Evolutionary conservation across 1,284 basidiomycete genomes (phyloP).

Genomic region (Termitomyces sp.): DNA sequence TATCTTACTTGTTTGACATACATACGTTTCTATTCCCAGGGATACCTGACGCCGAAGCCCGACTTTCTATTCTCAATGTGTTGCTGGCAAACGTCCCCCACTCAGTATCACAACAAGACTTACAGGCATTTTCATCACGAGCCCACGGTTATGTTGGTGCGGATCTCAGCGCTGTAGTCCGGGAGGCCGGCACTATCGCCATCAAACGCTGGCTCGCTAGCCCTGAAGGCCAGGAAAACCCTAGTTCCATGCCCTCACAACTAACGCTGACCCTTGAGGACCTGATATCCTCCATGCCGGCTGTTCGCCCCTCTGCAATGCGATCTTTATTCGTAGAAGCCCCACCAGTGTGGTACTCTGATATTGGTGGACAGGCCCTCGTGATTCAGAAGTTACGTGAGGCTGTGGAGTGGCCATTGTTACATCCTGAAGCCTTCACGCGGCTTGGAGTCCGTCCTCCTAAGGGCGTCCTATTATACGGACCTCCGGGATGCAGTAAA

Average conservation of each 20-base stretch:
- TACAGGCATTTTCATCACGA: slow-evolving; percentile 65
- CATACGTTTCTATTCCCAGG: slow-evolving; percentile 41
- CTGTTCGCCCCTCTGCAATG: slow-evolving; percentile 89
- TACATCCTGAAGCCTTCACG: slow-evolving; percentile 80
- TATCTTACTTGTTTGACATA: not conserved
- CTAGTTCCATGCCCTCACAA: slow-evolving; percentile 20
- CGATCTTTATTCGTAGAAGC: slow-evolving; percentile 89
- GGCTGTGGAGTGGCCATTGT: slow-evolving; percentile 92
- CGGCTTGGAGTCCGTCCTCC: slow-evolving; percentile 88
- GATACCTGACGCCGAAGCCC: slow-evolving; percentile 82
- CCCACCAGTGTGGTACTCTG: slow-evolving; percentile 78
- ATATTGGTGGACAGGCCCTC: slow-evolving; percentile 82
- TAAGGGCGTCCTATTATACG: slow-evolving; percentile 89
- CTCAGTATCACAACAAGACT: slow-evolving; percentile 53
- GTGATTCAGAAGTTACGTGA: slow-evolving; percentile 84
- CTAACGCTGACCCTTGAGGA: slow-evolving; percentile 59
- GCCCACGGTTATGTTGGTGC: slow-evolving; percentile 98
- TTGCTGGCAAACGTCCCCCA: slow-evolving; percentile 81
- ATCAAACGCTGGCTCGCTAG: slow-evolving; percentile 76
- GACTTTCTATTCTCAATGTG: slow-evolving; percentile 80
- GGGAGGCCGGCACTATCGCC: slow-evolving; percentile 88
- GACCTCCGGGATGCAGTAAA: slow-evolving; percentile 97
- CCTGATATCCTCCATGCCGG: slow-evolving; percentile 67
- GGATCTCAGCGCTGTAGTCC: slow-evolving; percentile 87
- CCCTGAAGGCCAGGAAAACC: slow-evolving; percentile 18